These are phyloP conservation scores for Hebeloma cylindrosporum DNA, from an alignment of 768 basidiomycete genomes.

Conservation along the genomic window DNA sequence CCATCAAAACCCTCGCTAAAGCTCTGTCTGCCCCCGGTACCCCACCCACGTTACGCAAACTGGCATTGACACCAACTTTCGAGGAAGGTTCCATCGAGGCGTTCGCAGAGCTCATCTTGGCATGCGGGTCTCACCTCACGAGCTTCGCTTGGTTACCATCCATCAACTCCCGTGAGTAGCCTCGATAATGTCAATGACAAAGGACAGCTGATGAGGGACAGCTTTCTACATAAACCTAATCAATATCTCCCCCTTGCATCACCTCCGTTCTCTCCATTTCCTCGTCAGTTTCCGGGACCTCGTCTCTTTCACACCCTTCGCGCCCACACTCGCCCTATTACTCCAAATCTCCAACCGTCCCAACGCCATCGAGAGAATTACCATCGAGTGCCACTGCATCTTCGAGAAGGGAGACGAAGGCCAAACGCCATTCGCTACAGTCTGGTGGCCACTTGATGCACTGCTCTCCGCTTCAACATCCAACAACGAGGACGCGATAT, in stretches of 20 bases:
- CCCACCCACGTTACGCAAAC: slow-evolving; percentile 8
- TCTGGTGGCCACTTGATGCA: slow-evolving; percentile 21
- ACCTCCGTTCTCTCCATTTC: slow-evolving; percentile 17
- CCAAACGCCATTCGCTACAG: neutral
- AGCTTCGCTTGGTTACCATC: slow-evolving; percentile 24
- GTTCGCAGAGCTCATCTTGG: slow-evolving; percentile 16
- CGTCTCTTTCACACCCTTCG: slow-evolving; percentile 15
- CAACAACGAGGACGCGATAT: too few species aligned
- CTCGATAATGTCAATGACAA: neutral
- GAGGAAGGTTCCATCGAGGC: slow-evolving; percentile 21
- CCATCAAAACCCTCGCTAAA: slow-evolving; percentile 10
- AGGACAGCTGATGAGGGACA: too few species aligned
- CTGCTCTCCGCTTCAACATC: slow-evolving; percentile 6
- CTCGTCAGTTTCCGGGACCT: slow-evolving; percentile 21
- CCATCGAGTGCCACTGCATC: slow-evolving; percentile 21
- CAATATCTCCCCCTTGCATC: slow-evolving; percentile 10
- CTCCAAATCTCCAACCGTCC: slow-evolving; percentile 8
- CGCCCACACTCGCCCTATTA: slow-evolving; percentile 15
- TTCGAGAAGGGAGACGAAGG: too few species aligned
- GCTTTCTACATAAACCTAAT: slow-evolving; percentile 19
- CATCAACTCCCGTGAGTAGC: slow-evolving; percentile 22
- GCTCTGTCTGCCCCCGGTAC: slow-evolving; percentile 6
- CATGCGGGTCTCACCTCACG: slow-evolving; percentile 12
- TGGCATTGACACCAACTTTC: slow-evolving; percentile 23
- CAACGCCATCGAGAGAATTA: slow-evolving; percentile 16